These are phyloP conservation scores for Acorus gramineus DNA, from an alignment of 106 monocot species.

Conservation along the genomic window DNA sequence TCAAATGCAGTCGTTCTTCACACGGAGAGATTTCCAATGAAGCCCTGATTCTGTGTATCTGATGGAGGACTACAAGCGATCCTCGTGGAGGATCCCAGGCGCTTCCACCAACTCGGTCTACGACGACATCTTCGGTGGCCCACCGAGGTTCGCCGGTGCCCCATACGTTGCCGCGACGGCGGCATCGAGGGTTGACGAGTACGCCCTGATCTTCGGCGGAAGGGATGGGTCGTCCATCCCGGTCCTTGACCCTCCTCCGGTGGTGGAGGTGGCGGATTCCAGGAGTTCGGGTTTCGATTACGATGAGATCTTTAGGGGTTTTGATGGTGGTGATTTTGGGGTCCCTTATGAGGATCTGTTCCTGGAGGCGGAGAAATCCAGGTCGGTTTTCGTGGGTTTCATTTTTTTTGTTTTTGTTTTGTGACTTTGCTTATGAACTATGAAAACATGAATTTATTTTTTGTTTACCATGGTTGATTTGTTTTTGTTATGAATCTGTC, in stretches of 20 bases:
- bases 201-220: constrained; percentile 57
- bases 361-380: constrained; percentile 13
- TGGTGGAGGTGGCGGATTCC: background rate
- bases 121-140: constrained; percentile 25
- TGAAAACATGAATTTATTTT: too few relatives aligned
- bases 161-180: background rate
- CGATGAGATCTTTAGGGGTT: constrained; percentile 64
- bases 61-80: too few relatives aligned
- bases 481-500: too few relatives aligned
- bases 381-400: constrained; percentile 14
- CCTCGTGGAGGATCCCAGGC: too few relatives aligned
- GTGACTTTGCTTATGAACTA: too few relatives aligned
- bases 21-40: too few relatives aligned
- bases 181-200: constrained; percentile 23
- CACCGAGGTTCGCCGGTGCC: constrained; percentile 13
- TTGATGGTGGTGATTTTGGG: constrained; percentile 37
- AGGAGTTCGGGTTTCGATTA: constrained; percentile 31
- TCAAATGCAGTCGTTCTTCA: too few relatives aligned
- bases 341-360: constrained; percentile 62
- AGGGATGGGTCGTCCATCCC: constrained; percentile 60
- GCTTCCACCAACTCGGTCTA: constrained; percentile 5
- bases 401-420: background rate
- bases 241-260: constrained; percentile 64
- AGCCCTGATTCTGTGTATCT: too few relatives aligned
- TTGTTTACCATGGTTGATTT: too few relatives aligned